A percentile compares a stretch with the other conserved stretches of the same genome.
phyloP scores from a whole-genome alignment of 345 rosid genomes.

The Pistacia vera region DNA sequence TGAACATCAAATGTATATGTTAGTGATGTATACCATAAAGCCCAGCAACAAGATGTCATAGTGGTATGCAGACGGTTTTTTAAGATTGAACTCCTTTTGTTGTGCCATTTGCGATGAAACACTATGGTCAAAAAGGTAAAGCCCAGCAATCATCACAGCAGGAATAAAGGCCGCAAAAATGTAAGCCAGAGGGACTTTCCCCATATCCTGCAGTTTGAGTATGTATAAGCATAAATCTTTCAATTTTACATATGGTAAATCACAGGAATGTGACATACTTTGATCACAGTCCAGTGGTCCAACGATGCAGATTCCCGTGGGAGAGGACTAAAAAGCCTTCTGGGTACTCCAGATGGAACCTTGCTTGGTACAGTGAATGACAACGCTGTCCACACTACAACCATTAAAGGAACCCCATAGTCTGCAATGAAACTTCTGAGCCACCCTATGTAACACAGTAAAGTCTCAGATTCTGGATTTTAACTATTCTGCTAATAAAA shows the following conservation, averaged over 20 bases:
- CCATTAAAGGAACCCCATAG: conserved; percentile 90
- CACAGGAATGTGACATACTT: conserved; percentile 35
- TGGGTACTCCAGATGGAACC: conserved; percentile 75
- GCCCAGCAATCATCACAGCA: conserved; percentile 77
- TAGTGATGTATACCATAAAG: conserved; percentile 49
- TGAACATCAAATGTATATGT: conserved; percentile 3
- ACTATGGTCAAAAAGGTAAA: conserved; percentile 85
- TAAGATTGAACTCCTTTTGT: conserved; percentile 84
- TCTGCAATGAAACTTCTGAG: conserved; percentile 70
- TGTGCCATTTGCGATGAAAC: conserved; percentile 87
- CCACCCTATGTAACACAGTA: conserved; percentile 39
- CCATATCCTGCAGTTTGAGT: conserved; percentile 63
- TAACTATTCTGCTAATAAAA: neutral
- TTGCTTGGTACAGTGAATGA: conserved; percentile 48
- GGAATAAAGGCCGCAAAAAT: conserved; percentile 78
- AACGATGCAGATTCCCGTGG: conserved; percentile 65
- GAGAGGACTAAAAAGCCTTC: conserved; percentile 76
- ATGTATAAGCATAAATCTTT: neutral
- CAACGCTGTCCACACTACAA: conserved; percentile 73
- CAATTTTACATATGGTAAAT: neutral
- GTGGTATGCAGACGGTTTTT: conserved; percentile 81
- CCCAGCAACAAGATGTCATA: conserved; percentile 74
- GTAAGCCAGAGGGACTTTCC: conserved; percentile 56
- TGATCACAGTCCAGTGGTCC: conserved; percentile 73
- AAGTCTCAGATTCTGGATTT: neutral